Evolutionary conservation across 2,329 filamentous ascomycete species (phyloP), one percentile per base, ranked within the genome.

Genomic region (Cordyceps militaris): DNA sequence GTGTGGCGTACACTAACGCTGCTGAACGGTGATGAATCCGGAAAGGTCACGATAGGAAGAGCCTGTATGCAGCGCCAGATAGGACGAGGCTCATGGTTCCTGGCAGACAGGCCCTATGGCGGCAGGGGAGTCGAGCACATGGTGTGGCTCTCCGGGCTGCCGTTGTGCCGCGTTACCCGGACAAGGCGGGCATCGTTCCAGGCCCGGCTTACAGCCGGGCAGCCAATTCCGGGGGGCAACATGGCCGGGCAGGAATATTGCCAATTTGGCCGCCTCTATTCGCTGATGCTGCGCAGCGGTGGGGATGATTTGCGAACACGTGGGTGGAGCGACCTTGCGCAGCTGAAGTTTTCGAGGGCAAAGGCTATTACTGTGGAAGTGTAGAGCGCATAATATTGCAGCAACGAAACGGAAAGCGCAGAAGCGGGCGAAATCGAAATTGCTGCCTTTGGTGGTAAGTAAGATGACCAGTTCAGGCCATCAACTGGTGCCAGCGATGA

Each of bases 161-260:
- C 48, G 34, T 23, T n/a, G 23, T 51, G 48, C 48, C 48, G 48
- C 46, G 3, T 51, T 51, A 51, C 28, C 48, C 48, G 48, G 34
- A 34, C 13, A n/a, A 14, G 10, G 14, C 36, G 34, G 48, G 23
- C n/a, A 51, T 51, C 23, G 5, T 38, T n/a, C 21, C 32, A 9
- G 28, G 48, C 19, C 48, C 34, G 34, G 36, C 48, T 40, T 51
- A 51, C 24, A 16, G 16, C 48, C 34, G 34, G n/a, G 48, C 23
- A 40, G 23, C 21, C 48, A 38, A 5, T 40, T 23, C n/a, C n/a
- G n/a, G n/a, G n/a, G 23, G 48, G 23, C 10, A 16, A 21, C 23
- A 21, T 28, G 34, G 21, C 28, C 30, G 3, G 23, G 9, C 5
- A 11, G 14, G 28, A 11, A 9, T 38, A 51, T 51, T 40, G 48